Evolutionary conservation across 192 early-diverging fungal species (phyloP), one percentile per base, ranked within the genome.

Genomic region (Backusella westeae): DNA sequence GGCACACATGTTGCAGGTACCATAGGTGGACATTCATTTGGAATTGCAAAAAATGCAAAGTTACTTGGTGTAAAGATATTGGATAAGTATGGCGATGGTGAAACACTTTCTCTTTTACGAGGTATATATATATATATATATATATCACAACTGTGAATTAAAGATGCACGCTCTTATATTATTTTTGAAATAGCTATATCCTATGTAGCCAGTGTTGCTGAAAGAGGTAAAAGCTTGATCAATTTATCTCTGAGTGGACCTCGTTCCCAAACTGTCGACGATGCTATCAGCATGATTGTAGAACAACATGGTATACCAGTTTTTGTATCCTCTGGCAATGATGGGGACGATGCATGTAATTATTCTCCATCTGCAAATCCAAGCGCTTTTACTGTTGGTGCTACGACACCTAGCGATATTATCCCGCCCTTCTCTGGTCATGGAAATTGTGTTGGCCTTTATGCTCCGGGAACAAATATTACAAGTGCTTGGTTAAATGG

Each of bases 181-280:
- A 1, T 29, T 29, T 23, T 39, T 79, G 56, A 32, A 66, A 26
- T 71, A 72, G 67, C 63, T 53, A 42, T 78, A 32, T 29, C 73
- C 35, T 26, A 76, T 75, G 69, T 79, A 38, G 53, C 63, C 59
- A 36, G 74, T 29, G 49, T 74, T 49, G 53, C 75, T 41, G 53
- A 44, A 14, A 80, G 63, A 66, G 67, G 73, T 59, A 86, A 85
- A 42, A 68, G 80, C 12, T 78, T 91, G 10, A 84, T 89, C 72
- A 93, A 93, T 75, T 80, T 93, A 81, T 85, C 82, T 1, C 81
- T 93, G 17, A 89, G 90, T 35, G 91, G 91, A 36, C 81, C 82
- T 26, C 77, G 76, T 44, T 85, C 84, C 44, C 34, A 76, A 42
- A 46, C 76, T 42, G 44, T 90, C 15, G 85, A 90, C 72, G 79